Evolutionary conservation across 495 filamentous ascomycete species (phyloP).

Genomic region (Annulohypoxylon nitens): DNA sequence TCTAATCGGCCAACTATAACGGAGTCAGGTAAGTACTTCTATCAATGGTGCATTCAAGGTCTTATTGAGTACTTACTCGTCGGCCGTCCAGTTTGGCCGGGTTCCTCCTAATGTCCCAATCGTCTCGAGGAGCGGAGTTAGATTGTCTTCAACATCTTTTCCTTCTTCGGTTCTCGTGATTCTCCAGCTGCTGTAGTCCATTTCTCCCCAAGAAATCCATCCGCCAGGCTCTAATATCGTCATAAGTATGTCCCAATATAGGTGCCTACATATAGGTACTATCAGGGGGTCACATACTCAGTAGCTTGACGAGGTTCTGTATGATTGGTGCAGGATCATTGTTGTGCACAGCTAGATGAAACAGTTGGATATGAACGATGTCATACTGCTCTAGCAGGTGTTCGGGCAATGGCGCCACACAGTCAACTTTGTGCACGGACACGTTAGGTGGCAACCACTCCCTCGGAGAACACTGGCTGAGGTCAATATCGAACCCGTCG

Average conservation of each 20-base stretch:
- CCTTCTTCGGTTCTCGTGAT: slow-evolving; percentile 16
- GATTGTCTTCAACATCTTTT: slow-evolving; percentile 13
- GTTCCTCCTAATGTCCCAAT: slow-evolving; percentile 19
- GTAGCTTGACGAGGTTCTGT: slow-evolving; percentile 9
- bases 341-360: slow-evolving; percentile 21
- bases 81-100: slow-evolving; percentile 14
- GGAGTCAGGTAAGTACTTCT: neutral
- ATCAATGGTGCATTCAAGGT: neutral
- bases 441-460: slow-evolving; percentile 23
- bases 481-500: slow-evolving; percentile 19
- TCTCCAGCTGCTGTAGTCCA: slow-evolving; percentile 18
- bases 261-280: neutral
- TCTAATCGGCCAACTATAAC: slow-evolving; percentile 8
- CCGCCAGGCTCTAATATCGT: slow-evolving; percentile 17
- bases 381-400: slow-evolving; percentile 24
- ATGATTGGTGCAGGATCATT: slow-evolving; percentile 22
- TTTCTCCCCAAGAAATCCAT: slow-evolving; percentile 31
- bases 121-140: slow-evolving; percentile 12
- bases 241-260: neutral
- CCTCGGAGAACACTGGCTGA: slow-evolving; percentile 13
- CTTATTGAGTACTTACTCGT: slow-evolving; percentile 7
- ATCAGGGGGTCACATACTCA: neutral
- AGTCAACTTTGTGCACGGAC: slow-evolving; percentile 9
- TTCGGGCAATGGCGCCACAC: slow-evolving; percentile 14
- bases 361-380: slow-evolving; percentile 23